Base-by-base conservation (phyloP, 2,329 filamentous ascomycete species). In the Ophiocordyceps camponoti-saundersi region DNA sequence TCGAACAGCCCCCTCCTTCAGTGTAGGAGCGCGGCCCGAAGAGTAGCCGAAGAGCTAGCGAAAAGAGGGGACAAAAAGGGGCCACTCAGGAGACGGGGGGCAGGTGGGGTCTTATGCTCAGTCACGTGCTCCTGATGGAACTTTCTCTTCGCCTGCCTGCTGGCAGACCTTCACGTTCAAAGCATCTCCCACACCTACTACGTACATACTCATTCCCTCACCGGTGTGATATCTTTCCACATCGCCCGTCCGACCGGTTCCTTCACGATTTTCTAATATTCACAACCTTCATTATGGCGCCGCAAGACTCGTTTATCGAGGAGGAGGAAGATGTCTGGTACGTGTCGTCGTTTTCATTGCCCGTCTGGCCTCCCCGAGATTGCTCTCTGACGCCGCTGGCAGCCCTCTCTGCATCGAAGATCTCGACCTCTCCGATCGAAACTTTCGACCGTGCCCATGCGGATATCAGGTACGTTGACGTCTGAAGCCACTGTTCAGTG, bases 331-430 rank as follows among this genome's bases (percentile, higher is more conserved):
- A 83, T 57, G 74, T 71, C 53, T 83, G 79, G 79, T 83, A 70
- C 56, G 72, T 58, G 45, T 30, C 26, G 44, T 47, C 26, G 50
- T 36, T 13, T 47, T 45, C 47, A 43, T 44, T 29, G 34, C 20
- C 45, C 36, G 26, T 34, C 26, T 16, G 23, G 48, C 44, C 44
- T n/a, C 16, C 26, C n/a, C 41, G 34, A 21, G 8, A n/a, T 40
- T 2, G 15, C 12, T 6, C 20, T 21, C 48, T 47, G 40, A 47
- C 48, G 26, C 18, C 39, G 21, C 12, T 11, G n/a, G 51, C 57
- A 98, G 92, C 65, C 92, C 92, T 55, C 82, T 98, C 53, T 98
- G 92, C 63, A 94, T 98, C 61, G 92, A 98, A 68, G 93, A 98
- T 70, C 93, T 98, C 61, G 93, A 98, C 66, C 79, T 98, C 45